A percentile compares a stretch with the other conserved stretches of the same genome.
Evolutionary conservation across 257 asterid genomes (phyloP).

Genomic region (Gentiana macrophylla): DNA sequence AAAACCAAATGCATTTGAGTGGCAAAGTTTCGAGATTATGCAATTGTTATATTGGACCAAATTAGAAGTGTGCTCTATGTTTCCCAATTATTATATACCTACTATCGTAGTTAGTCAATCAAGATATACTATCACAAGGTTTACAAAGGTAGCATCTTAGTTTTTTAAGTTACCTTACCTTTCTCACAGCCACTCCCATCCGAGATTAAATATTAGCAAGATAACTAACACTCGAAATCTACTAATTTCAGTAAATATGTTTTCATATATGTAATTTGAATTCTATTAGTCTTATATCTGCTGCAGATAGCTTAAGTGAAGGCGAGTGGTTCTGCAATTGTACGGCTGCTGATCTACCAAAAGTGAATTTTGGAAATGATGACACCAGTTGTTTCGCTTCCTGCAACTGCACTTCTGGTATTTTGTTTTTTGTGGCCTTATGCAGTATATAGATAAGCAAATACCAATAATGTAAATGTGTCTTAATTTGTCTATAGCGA

Average conservation of each 20-base stretch:
- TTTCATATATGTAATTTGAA: constrained; percentile 11
- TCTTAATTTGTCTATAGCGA: constrained; percentile 1
- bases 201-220: neutral
- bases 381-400: constrained; percentile 54
- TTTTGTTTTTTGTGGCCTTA: constrained; percentile 8
- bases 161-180: neutral
- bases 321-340: constrained; percentile 66
- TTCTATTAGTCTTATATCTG: constrained; percentile 12
- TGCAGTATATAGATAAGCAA: neutral
- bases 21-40: too few species aligned
- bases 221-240: too few species aligned
- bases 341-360: constrained; percentile 51
- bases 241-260: neutral
- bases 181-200: neutral
- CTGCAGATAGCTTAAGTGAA: constrained; percentile 40
- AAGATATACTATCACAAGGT: too few species aligned
- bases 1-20: too few species aligned
- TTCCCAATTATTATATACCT: too few species aligned
- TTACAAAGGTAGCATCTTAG: too few species aligned
- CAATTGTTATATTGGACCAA: too few species aligned
- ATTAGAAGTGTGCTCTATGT: too few species aligned
- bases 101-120: too few species aligned
- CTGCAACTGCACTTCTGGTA: constrained; percentile 81
- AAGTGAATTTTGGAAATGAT: constrained; percentile 34
- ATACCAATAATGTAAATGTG: neutral